A percentile compares a stretch with the other conserved stretches of the same genome.
phyloP scores from a whole-genome alignment of 192 early-diverging fungal genomes.

The Podila verticillata region DNA sequence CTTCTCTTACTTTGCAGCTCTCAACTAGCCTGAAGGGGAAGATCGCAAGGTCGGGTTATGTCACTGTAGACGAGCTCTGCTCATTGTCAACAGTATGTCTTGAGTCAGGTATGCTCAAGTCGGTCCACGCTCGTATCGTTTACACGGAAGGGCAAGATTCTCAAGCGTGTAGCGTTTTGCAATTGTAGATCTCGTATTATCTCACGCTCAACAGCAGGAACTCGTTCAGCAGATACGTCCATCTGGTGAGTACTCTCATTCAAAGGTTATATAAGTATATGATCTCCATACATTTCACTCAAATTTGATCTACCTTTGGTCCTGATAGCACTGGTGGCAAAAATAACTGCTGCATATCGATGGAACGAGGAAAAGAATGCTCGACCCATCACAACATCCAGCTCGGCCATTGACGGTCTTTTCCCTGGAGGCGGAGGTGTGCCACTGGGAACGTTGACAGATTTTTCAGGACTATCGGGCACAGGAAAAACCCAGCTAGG shows the following conservation, averaged over 20 bases:
- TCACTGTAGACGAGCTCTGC: conserved; percentile 27
- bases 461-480: conserved; percentile 31
- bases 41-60: conserved; percentile 26
- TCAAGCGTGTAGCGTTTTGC: too few species aligned
- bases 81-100: conserved; percentile 11
- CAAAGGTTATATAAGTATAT: not conserved
- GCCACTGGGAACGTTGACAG: conserved; percentile 35
- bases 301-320: not conserved
- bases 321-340: not conserved
- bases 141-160: too few species aligned
- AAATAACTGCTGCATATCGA: conserved; percentile 13
- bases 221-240: conserved; percentile 14
- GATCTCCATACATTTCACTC: too few species aligned
- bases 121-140: not conserved
- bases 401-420: conserved; percentile 22
- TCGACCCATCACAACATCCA: conserved; percentile 31
- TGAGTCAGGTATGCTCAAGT: not conserved
- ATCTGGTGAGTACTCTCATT: conserved; percentile 2
- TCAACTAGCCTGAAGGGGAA: conserved; percentile 20
- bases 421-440: conserved; percentile 22
- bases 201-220: conserved; percentile 11
- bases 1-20: conserved; percentile 31
- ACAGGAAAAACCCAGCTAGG: conserved; percentile 44
- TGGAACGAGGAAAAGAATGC: conserved; percentile 21
- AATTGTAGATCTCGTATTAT: conserved; percentile 23